Conservation (phyloP, 768 basidiomycete genomes). For the Kockovaella imperatae region DNA sequence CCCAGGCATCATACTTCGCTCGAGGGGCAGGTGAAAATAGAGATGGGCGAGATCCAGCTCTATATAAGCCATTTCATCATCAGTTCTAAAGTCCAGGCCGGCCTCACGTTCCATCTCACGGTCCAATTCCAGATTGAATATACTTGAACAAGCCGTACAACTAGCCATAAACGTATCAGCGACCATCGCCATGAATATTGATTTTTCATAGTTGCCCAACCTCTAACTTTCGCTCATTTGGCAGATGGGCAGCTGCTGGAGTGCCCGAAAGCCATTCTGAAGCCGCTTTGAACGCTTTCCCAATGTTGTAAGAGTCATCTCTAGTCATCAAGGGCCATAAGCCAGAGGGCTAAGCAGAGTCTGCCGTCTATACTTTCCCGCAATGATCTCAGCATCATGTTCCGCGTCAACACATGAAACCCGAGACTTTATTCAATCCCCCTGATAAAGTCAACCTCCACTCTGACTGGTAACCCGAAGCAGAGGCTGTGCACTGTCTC, state of each 20-base stretch:
- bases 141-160: slow-evolving; percentile 41
- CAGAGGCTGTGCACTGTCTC: background rate
- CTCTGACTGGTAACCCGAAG: background rate
- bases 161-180: slow-evolving; percentile 12
- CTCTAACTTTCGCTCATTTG: slow-evolving; percentile 40
- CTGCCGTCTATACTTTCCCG: background rate
- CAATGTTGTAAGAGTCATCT: slow-evolving; percentile 3
- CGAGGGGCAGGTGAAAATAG: slow-evolving; percentile 34
- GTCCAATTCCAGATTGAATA: slow-evolving; percentile 16
- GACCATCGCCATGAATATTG: background rate
- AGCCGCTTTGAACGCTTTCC: slow-evolving; percentile 25
- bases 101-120: slow-evolving; percentile 25
- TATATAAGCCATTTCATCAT: slow-evolving; percentile 2
- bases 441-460: background rate
- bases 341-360: background rate
- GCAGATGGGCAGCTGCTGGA: slow-evolving; percentile 32
- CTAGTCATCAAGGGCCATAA: background rate
- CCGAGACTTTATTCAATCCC: background rate
- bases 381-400: background rate
- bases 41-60: slow-evolving; percentile 28
- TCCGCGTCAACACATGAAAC: background rate
- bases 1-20: slow-evolving; percentile 42
- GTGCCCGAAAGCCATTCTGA: slow-evolving; percentile 30
- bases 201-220: slow-evolving; percentile 9
- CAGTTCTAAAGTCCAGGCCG: background rate